Evolutionary conservation across 331 rosid species (phyloP), one percentile per base, ranked within the genome.

Genomic region (Pyrus hybrid): DNA sequence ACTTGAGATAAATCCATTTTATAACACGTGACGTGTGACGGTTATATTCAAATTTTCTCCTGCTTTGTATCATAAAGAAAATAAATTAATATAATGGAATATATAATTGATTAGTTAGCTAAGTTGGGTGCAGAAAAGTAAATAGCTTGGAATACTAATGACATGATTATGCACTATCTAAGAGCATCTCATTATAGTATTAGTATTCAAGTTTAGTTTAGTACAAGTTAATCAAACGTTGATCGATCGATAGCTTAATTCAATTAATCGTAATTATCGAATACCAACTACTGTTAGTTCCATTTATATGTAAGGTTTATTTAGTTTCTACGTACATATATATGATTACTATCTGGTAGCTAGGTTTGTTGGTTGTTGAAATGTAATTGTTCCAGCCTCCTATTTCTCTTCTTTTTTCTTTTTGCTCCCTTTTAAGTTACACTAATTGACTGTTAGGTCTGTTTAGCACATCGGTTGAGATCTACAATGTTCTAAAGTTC

Each of bases 291-390:
- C 4, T 53, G 3, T 53, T 18, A 53, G 3, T 7, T 53, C 58
- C 58, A 53, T 53, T 66, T 43, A 7, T 16, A n/a, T 57, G 49
- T 72, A 41, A 28, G 30, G 17, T 63, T 2, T 29, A 32, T 29
- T 71, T 23, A 18, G 58, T 53, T 53, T 18, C 58, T 53, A 53
- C 58, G 58, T 18, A 18, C 58, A 3, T 53, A 53, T 18, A 4
- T 58, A 4, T 58, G 64, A 58, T 58, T 23, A 58, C 58, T 53
- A 18, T 53, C 58, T 53, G 85, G 29, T 83, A 73, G 86, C 77
- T 91, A 77, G 91, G 90, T 82, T 67, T 80, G 89, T 82, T 86
- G 93, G 93, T 82, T 83, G 97, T 89, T 89, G 89, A 81, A 86
- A 80, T 85, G 87, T 81, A 84, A 80, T 84, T 84, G 82, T 81